Base-by-base conservation (phyloP, 257 asterid species). In the Solanum verrucosum region DNA sequence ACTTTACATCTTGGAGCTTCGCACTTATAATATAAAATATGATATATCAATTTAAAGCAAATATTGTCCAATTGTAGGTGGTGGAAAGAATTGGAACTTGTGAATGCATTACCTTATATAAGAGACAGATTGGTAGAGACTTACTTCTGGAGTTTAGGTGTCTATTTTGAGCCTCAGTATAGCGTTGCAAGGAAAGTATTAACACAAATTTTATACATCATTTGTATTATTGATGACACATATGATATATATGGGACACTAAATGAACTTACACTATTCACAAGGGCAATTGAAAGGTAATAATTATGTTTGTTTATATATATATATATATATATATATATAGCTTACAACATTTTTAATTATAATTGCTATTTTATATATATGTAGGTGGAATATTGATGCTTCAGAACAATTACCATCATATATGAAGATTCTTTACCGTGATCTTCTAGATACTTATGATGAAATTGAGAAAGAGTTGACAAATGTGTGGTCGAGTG, bases 51-150 rank as follows among this genome's bases (percentile, higher is more conserved):
- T 14, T 42, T 42, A 10, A 10, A 42, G 46, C 4, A 42, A 42
- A 42, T 42, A 42, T 42, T 42, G 46, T 42, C 46, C 46, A 42
- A 42, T 42, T 42, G 59, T 49, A 49, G 59, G 59, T 49, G 59
- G 59, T 49, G 59, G 59, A 49, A 49, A 15, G 44, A 27, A 86
- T 34, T 91, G n/a, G 90, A 89, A 11, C 15, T 81, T 3, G 25
- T 21, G 18, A 85, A 71, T 0, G 44, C 88, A 67, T n/a, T 89
- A 6, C 88, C 91, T 5, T 91, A 88, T 71, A 88, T 89, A 37
- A 89, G 94, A 89, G 93, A 92, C n/a, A 91, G 91, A 70, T 33
- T 90, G 37, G 90, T 40, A 49, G 93, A 92, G 8, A 37, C 89
- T 63, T 91, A 91, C 38, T 89, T 91, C 8, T 90, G 59, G 59